Conservation (phyloP, 2,329 filamentous ascomycete genomes). For the Colletotrichum sp. region DNA sequence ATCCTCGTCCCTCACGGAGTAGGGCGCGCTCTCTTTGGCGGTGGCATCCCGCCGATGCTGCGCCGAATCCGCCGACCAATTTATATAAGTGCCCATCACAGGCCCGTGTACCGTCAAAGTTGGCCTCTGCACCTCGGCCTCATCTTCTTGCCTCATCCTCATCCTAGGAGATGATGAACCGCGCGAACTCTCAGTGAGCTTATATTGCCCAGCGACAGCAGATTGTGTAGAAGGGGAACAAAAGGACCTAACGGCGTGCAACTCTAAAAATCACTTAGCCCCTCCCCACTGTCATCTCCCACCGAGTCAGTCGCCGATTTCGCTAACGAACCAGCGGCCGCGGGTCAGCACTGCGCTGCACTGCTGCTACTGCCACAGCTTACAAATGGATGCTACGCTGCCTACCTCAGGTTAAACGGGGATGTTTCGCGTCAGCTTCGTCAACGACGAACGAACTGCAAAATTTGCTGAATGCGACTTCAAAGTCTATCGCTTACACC, state of each 20-base stretch:
- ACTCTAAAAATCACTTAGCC: background rate
- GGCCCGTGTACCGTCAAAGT: background rate
- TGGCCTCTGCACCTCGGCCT: background rate
- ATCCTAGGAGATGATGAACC: background rate
- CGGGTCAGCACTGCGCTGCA: background rate
- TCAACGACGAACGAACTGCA: background rate
- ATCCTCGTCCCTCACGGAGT: background rate
- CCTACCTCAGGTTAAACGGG: background rate
- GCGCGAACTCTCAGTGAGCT: background rate
- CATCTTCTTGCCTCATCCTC: background rate
- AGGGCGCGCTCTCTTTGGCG: background rate
- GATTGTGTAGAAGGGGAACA: background rate
- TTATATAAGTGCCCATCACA: background rate
- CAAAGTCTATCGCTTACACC: background rate
- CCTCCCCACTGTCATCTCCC: slow-evolving; percentile 13
- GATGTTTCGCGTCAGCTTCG: background rate
- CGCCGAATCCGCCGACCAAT: background rate
- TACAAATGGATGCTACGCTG: background rate
- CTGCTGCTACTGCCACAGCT: background rate
- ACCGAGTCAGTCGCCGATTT: slow-evolving; percentile 8
- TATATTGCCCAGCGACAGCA: background rate
- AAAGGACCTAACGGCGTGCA: background rate
- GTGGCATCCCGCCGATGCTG: background rate
- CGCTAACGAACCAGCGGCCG: background rate
- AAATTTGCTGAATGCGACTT: background rate